Percentiles rank a stretch among this genome's conserved stretches.
These are phyloP conservation scores for Aspergillus coremiiformis DNA, from an alignment of 495 filamentous ascomycete species.

Conservation along the genomic window DNA sequence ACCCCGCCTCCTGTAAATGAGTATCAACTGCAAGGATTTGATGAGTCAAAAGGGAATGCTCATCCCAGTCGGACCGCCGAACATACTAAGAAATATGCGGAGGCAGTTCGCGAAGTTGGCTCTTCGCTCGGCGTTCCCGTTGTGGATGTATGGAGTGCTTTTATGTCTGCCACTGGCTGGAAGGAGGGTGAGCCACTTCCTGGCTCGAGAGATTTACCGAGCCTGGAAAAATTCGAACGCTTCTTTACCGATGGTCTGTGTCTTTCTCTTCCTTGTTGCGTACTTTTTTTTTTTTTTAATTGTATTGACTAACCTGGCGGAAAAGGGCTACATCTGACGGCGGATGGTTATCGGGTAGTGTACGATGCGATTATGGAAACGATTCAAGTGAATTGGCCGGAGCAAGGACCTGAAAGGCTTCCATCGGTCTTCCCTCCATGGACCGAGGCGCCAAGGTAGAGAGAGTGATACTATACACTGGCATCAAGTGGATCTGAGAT, in stretches of 20 bases:
- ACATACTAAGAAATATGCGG: slow-evolving; percentile 61
- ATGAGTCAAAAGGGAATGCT: slow-evolving; percentile 41
- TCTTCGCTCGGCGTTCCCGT: slow-evolving; percentile 55
- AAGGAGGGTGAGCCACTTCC: slow-evolving; percentile 45
- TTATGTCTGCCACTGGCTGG: slow-evolving; percentile 62
- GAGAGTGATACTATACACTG: not conserved
- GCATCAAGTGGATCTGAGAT: not conserved
- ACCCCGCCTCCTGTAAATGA: slow-evolving; percentile 78
- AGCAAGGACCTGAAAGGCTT: slow-evolving; percentile 47
- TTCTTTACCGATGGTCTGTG: slow-evolving; percentile 55
- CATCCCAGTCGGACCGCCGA: slow-evolving; percentile 53
- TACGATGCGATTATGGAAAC: slow-evolving; percentile 48
- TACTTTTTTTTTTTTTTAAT: not conserved
- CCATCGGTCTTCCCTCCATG: slow-evolving; percentile 48
- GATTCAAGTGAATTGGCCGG: slow-evolving; percentile 50
- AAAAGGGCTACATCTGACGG: slow-evolving; percentile 58
- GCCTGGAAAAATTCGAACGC: slow-evolving; percentile 39
- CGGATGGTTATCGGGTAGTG: slow-evolving; percentile 51
- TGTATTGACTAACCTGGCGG: slow-evolving; percentile 3
- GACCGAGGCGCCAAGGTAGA: slow-evolving; percentile 40
- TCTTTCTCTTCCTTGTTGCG: slow-evolving; percentile 2
- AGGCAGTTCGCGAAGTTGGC: slow-evolving; percentile 59
- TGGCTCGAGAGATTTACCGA: slow-evolving; percentile 45
- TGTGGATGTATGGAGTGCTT: slow-evolving; percentile 65
- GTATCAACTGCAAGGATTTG: slow-evolving; percentile 51